Conservation (phyloP, 2,329 filamentous ascomycete species). For the Ophiostoma sp. region DNA sequence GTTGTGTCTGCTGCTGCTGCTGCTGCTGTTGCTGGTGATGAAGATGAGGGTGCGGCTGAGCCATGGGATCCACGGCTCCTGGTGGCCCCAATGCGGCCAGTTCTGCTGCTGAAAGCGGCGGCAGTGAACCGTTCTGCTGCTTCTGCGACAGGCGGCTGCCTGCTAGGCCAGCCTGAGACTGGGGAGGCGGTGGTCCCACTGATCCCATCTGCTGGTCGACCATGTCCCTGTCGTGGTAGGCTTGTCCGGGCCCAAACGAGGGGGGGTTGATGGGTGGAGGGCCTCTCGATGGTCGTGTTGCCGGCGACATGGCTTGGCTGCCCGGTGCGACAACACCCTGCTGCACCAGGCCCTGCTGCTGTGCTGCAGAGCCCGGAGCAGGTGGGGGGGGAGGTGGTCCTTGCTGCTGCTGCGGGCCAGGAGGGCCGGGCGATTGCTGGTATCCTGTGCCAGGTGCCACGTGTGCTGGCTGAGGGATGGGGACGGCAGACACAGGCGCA, state of each 20-base stretch:
- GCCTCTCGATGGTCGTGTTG: conserved; percentile 30
- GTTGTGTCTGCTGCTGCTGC: conserved; percentile 27
- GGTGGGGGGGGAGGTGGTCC: background rate
- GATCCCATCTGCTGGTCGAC: conserved; percentile 19
- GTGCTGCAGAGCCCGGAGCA: conserved; percentile 23
- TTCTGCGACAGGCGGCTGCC: conserved; percentile 5
- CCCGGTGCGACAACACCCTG: conserved; percentile 26
- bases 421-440: conserved; percentile 5
- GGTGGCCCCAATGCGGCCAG: background rate
- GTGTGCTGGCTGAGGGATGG: conserved; percentile 20
- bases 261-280: conserved; percentile 16
- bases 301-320: conserved; percentile 45
- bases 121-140: background rate
- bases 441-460: conserved; percentile 8
- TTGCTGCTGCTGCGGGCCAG: conserved; percentile 17
- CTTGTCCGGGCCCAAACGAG: conserved; percentile 17
- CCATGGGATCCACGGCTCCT: conserved; percentile 3
- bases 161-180: background rate
- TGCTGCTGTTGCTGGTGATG: conserved; percentile 23
- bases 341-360: conserved; percentile 28
- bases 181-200: background rate
- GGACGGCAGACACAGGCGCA: conserved; percentile 22
- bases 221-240: conserved; percentile 23
- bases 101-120: background rate
- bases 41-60: conserved; percentile 17